Percentiles rank a stretch among this genome's conserved stretches.
phyloP scores from a whole-genome alignment of 495 filamentous ascomycete species.

The Geopyxis carbonaria region DNA sequence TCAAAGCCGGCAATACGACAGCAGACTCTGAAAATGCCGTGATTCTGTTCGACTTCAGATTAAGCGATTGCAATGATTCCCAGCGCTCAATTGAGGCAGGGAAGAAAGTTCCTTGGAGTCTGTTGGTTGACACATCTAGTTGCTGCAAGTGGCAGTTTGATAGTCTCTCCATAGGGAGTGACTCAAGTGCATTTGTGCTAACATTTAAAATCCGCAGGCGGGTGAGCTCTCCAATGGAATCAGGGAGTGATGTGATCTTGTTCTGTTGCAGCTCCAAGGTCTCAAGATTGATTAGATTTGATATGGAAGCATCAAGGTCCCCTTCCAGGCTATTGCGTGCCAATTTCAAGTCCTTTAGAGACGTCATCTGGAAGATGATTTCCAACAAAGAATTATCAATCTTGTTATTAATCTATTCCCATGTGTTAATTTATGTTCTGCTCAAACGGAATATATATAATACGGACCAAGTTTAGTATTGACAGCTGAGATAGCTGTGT shows the following conservation, averaged over 20 bases:
- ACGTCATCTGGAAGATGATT: conserved; percentile 50
- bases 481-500: conserved; percentile 36
- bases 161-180: conserved; percentile 51
- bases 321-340: conserved; percentile 62
- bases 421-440: conserved; percentile 5
- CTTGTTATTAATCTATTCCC: conserved; percentile 56
- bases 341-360: conserved; percentile 63
- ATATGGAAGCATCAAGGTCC: conserved; percentile 38
- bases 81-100: conserved; percentile 38
- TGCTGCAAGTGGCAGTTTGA: conserved; percentile 52
- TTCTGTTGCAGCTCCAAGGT: conserved; percentile 69
- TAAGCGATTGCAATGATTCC: conserved; percentile 49
- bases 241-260: conserved; percentile 55
- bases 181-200: conserved; percentile 52
- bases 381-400: conserved; percentile 52
- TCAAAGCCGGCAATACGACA: conserved; percentile 53
- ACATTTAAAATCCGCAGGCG: conserved; percentile 60
- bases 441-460: not conserved
- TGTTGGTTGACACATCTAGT: conserved; percentile 62
- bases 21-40: conserved; percentile 34
- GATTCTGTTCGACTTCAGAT: conserved; percentile 61
- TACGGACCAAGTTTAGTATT: conserved; percentile 59
- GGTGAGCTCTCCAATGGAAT: conserved; percentile 42
- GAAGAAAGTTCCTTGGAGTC: conserved; percentile 55
- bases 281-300: conserved; percentile 49